These are phyloP conservation scores for Bacterosira constricta DNA, from an alignment of 108 stramenopile genomes.

Conservation along the genomic window DNA sequence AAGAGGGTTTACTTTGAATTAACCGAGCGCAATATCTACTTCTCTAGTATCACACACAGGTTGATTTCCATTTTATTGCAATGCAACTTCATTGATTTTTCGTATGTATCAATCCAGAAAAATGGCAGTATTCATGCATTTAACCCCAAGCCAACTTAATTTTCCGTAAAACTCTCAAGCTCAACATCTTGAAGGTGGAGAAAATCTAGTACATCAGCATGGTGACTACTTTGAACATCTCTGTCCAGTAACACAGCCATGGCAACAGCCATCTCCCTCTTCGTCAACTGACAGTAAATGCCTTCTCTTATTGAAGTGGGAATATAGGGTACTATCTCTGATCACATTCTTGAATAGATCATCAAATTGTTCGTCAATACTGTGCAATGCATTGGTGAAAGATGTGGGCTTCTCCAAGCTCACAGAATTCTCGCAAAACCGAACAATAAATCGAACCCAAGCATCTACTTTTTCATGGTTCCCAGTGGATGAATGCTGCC, in stretches of 20 bases:
- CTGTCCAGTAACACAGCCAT: not conserved
- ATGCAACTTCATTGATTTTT: too few relatives aligned
- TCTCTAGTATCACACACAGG: too few relatives aligned
- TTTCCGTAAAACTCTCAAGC: too few relatives aligned
- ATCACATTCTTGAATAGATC: conserved; percentile 3
- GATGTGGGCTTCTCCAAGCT: conserved; percentile 8
- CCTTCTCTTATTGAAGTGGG: not conserved
- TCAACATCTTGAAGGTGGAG: too few relatives aligned
- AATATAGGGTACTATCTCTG: not conserved
- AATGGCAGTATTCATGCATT: too few relatives aligned
- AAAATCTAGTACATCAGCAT: too few relatives aligned
- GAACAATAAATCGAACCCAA: conserved; percentile 22
- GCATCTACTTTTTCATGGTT: conserved; percentile 1
- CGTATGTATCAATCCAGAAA: too few relatives aligned
- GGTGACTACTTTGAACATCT: not conserved
- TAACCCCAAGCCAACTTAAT: too few relatives aligned
- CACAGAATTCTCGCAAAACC: conserved; percentile 15
- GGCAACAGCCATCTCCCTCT: not conserved
- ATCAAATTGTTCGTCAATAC: conserved; percentile 15
- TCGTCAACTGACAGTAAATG: not conserved
- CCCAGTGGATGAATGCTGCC: conserved; percentile 21
- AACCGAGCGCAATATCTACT: too few relatives aligned
- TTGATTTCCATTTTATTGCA: too few relatives aligned
- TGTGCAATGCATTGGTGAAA: not conserved
- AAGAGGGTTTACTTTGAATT: too few relatives aligned